Evolutionary conservation across 2,329 filamentous ascomycete genomes (phyloP).

Genomic region (Esteya vermicola): DNA sequence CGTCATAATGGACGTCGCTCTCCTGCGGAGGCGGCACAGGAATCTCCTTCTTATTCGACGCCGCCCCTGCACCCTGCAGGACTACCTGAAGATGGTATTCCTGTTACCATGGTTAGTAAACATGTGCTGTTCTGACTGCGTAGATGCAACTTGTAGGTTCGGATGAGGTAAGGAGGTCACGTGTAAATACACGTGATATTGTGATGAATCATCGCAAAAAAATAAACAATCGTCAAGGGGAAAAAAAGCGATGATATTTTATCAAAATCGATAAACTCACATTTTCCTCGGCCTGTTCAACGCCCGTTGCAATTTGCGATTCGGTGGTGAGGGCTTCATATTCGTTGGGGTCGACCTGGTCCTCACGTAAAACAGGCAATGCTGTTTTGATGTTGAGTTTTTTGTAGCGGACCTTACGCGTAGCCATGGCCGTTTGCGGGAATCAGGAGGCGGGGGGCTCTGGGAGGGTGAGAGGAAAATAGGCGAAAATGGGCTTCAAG

Average conservation of each 20-base stretch:
- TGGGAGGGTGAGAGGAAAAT: too few relatives aligned
- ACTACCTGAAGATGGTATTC: conserved; percentile 93
- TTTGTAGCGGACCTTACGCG: conserved; percentile 63
- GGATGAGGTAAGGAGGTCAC: conserved; percentile 17
- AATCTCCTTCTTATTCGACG: conserved; percentile 41
- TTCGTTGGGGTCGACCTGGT: conserved; percentile 74
- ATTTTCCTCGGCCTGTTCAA: conserved; percentile 94
- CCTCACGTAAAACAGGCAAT: conserved; percentile 74
- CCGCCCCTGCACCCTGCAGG: conserved; percentile 38
- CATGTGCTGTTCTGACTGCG: not conserved
- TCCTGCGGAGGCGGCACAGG: conserved; percentile 51
- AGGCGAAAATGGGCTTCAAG: conserved; percentile 15
- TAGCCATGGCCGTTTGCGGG: conserved; percentile 37
- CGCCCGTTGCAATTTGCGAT: conserved; percentile 84
- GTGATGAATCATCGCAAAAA: not conserved
- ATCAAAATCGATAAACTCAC: conserved; percentile 44
- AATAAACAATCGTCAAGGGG: too few relatives aligned
- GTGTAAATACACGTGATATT: conserved; percentile 18
- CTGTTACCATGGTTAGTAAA: conserved; percentile 34
- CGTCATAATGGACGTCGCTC: conserved; percentile 67
- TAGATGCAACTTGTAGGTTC: not conserved
- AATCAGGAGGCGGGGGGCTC: conserved; percentile 17
- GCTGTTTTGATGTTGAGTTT: conserved; percentile 88
- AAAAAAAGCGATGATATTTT: conserved; percentile 2
- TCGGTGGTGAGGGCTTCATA: conserved; percentile 77